A percentile compares a stretch with the other conserved stretches of the same genome.
Evolutionary conservation across 1,139 yeast species (phyloP).

Genomic region (Yamadazyma buinensis): DNA sequence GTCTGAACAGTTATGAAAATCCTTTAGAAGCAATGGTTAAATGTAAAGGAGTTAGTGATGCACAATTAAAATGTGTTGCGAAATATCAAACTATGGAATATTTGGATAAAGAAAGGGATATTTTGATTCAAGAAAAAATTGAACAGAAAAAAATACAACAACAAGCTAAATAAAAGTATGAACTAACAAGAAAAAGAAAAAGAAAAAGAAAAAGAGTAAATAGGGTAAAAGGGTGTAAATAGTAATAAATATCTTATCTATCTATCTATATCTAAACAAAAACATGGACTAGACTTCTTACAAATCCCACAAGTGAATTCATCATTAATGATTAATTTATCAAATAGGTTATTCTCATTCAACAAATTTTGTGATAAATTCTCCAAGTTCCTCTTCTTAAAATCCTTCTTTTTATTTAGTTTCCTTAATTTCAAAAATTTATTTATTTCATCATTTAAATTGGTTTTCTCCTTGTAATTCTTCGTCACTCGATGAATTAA

Average conservation of each 20-base stretch:
- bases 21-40: slow-evolving; percentile 64
- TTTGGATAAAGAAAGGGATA: slow-evolving; percentile 69
- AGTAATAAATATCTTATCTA: background rate
- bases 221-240: background rate
- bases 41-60: slow-evolving; percentile 32
- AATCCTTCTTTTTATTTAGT: slow-evolving; percentile 8
- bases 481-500: slow-evolving; percentile 42
- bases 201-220: background rate
- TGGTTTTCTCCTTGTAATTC: slow-evolving; percentile 17
- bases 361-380: too few species aligned
- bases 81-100: slow-evolving; percentile 62
- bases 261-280: slow-evolving; percentile 9
- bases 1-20: slow-evolving; percentile 35
- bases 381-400: slow-evolving; percentile 1
- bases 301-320: slow-evolving; percentile 8
- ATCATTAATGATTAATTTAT: slow-evolving; percentile 12
- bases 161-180: background rate
- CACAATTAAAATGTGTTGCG: slow-evolving; percentile 54
- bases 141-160: slow-evolving; percentile 16
- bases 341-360: slow-evolving; percentile 7
- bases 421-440: slow-evolving; percentile 27
- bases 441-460: slow-evolving; percentile 33
- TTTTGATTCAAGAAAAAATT: slow-evolving; percentile 54
- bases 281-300: slow-evolving; percentile 7
- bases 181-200: too few species aligned